A percentile compares a stretch with the other conserved stretches of the same genome.
Conservation (phyloP, 164 flowering plant genomes). For the Umbellularia californica region DNA sequence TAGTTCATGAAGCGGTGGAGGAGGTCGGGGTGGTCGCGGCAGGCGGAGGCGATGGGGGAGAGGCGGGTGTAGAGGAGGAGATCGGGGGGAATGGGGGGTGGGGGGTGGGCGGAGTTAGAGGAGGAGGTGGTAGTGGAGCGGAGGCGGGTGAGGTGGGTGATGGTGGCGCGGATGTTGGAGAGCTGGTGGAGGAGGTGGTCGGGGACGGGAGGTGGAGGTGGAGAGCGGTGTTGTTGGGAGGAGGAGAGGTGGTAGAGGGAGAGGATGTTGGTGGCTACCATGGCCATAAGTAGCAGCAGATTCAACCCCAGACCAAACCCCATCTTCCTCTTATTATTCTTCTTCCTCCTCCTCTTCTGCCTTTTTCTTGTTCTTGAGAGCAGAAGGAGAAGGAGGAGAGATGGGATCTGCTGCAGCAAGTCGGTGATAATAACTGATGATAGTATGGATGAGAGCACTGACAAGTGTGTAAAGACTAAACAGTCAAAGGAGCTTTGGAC, state of each 20-base stretch:
- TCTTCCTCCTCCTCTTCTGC: conserved; percentile 2
- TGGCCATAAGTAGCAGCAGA: conserved; percentile 68
- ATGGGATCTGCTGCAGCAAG: no score
- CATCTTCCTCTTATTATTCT: conserved; percentile 23
- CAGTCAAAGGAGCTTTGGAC: not conserved
- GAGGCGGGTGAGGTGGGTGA: conserved; percentile 16
- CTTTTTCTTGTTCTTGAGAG: not conserved
- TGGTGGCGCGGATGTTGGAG: conserved; percentile 80
- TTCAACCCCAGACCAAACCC: conserved; percentile 77
- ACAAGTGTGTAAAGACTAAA: not conserved
- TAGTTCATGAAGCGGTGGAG: conserved; percentile 80
- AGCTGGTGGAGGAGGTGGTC: conserved; percentile 83
- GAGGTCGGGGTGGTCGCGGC: conserved; percentile 68
- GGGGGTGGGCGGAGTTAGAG: conserved; percentile 18
- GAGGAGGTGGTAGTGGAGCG: conserved; percentile 12
- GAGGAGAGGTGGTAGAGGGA: conserved; percentile 95
- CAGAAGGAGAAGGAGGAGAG: no score
- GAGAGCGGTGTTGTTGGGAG: conserved; percentile 38
- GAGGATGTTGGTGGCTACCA: conserved; percentile 96
- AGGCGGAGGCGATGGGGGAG: conserved; percentile 80
- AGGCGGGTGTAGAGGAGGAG: conserved; percentile 67
- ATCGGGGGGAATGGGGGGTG: conserved; percentile 45
- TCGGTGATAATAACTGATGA: not conserved
- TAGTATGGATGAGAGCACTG: not conserved
- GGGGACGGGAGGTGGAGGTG: conserved; percentile 49